Percentiles rank a stretch among this genome's conserved stretches.
phyloP scores from a whole-genome alignment of 495 filamentous ascomycete species.

The Hypoxylon trugodes region DNA sequence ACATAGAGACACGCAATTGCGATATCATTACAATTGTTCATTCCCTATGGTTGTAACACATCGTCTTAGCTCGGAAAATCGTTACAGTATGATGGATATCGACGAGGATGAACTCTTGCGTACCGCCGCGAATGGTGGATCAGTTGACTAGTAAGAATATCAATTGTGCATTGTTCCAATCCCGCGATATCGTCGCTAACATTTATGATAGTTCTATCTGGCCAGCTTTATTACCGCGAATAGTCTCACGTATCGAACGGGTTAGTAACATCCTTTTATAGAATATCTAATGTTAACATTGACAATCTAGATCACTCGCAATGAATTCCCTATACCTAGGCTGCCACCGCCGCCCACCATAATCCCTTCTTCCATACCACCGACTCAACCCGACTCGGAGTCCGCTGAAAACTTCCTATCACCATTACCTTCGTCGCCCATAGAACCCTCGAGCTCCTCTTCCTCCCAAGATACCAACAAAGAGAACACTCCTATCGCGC shows the following conservation, averaged over 20 bases:
- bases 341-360: conserved; percentile 46
- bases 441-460: conserved; percentile 55
- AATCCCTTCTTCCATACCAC: conserved; percentile 45
- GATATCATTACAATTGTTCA: not conserved
- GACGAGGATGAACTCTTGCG: conserved; percentile 72
- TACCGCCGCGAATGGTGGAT: conserved; percentile 68
- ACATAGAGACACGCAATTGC: conserved; percentile 24
- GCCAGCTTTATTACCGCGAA: conserved; percentile 48
- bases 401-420: conserved; percentile 64
- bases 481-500: conserved; percentile 51
- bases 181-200: not conserved
- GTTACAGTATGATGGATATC: conserved; percentile 55
- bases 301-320: conserved; percentile 48
- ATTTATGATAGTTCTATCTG: conserved; percentile 47
- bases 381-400: conserved; percentile 52
- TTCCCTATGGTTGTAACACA: conserved; percentile 12
- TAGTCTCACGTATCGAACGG: conserved; percentile 54
- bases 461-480: conserved; percentile 60
- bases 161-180: conserved; percentile 1
- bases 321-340: conserved; percentile 57
- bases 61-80: not conserved
- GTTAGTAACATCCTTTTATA: conserved; percentile 18
- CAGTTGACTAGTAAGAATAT: conserved; percentile 70
- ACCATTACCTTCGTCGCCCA: conserved; percentile 56
- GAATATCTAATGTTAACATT: conserved; percentile 6